Conservation (phyloP, 2,329 filamentous ascomycete species). For the Thelonectria rubi region DNA sequence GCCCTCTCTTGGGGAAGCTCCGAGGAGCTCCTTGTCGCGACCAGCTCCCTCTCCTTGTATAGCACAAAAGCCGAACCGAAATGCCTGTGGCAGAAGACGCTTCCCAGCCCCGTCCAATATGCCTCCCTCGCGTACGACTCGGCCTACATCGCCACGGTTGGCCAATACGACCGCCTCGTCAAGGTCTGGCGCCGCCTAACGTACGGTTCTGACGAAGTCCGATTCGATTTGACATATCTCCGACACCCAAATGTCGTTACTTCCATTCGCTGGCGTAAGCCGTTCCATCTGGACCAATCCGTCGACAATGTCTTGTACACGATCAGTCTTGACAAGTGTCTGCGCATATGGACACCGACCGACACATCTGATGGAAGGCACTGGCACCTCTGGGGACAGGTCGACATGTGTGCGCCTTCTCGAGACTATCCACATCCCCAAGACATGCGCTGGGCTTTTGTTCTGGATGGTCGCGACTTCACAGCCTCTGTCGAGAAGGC, state of each 20-base stretch:
- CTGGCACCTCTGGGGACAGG: slow-evolving; percentile 80
- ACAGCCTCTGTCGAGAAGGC: slow-evolving; percentile 79
- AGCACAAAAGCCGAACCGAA: slow-evolving; percentile 58
- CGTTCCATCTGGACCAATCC: slow-evolving; percentile 78
- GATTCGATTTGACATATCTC: slow-evolving; percentile 91
- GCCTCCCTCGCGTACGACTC: slow-evolving; percentile 88
- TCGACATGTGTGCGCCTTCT: slow-evolving; percentile 80
- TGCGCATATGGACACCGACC: slow-evolving; percentile 84
- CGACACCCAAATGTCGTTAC: slow-evolving; percentile 85
- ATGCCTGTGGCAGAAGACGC: slow-evolving; percentile 75
- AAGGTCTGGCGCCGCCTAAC: slow-evolving; percentile 93
- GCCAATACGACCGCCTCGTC: slow-evolving; percentile 80
- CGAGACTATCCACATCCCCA: slow-evolving; percentile 49
- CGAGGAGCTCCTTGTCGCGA: slow-evolving; percentile 85
- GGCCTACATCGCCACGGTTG: slow-evolving; percentile 83
- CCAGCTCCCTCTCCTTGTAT: slow-evolving; percentile 75
- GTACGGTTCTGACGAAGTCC: slow-evolving; percentile 82
- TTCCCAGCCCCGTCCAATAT: slow-evolving; percentile 78
- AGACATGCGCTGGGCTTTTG: slow-evolving; percentile 64
- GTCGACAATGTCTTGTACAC: slow-evolving; percentile 92
- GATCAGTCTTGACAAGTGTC: slow-evolving; percentile 79
- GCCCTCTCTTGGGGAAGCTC: slow-evolving; percentile 85
- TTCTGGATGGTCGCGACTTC: slow-evolving; percentile 85
- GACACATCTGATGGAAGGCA: slow-evolving; percentile 77
- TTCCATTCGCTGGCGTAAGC: slow-evolving; percentile 84